These are phyloP conservation scores for Rubus idaeus DNA, from an alignment of 306 rosid species.

Conservation along the genomic window DNA sequence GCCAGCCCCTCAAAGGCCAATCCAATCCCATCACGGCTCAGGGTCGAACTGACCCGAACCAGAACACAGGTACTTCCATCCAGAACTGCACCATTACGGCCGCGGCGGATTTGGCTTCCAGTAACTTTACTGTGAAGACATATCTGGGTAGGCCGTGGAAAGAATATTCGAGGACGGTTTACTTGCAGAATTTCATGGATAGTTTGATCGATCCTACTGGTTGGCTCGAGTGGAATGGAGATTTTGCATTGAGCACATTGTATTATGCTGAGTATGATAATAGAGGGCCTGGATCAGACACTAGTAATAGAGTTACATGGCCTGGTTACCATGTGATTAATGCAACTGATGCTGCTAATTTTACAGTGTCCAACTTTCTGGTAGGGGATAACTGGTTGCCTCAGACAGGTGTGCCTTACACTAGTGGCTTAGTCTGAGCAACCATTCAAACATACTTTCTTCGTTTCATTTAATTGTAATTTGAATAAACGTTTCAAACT, in stretches of 20 bases:
- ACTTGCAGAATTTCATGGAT: slow-evolving; percentile 34
- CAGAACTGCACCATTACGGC: slow-evolving; percentile 40
- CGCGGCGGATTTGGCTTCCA: slow-evolving; percentile 29
- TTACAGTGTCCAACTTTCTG: slow-evolving; percentile 39
- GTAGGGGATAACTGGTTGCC: slow-evolving; percentile 44
- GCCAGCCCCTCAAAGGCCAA: slow-evolving; percentile 28
- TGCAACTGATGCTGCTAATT: slow-evolving; percentile 27
- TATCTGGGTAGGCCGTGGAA: slow-evolving; percentile 52
- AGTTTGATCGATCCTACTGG: slow-evolving; percentile 34
- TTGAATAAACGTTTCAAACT: neutral
- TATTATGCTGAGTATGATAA: slow-evolving; percentile 42
- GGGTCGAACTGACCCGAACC: slow-evolving; percentile 38
- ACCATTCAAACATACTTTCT: neutral
- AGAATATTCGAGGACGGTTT: slow-evolving; percentile 39
- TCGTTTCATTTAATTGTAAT: neutral
- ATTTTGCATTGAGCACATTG: slow-evolving; percentile 27
- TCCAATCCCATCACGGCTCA: slow-evolving; percentile 40
- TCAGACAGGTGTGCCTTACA: slow-evolving; percentile 39
- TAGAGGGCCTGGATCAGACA: slow-evolving; percentile 35
- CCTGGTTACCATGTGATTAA: slow-evolving; percentile 36
- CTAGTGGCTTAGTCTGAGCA: slow-evolving; percentile 20
- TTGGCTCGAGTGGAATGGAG: slow-evolving; percentile 42
- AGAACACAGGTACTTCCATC: slow-evolving; percentile 38
- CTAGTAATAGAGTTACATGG: slow-evolving; percentile 33
- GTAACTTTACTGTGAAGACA: slow-evolving; percentile 23